These are phyloP conservation scores for Aspergillus campestris DNA, from an alignment of 495 filamentous ascomycete species.

Conservation along the genomic window DNA sequence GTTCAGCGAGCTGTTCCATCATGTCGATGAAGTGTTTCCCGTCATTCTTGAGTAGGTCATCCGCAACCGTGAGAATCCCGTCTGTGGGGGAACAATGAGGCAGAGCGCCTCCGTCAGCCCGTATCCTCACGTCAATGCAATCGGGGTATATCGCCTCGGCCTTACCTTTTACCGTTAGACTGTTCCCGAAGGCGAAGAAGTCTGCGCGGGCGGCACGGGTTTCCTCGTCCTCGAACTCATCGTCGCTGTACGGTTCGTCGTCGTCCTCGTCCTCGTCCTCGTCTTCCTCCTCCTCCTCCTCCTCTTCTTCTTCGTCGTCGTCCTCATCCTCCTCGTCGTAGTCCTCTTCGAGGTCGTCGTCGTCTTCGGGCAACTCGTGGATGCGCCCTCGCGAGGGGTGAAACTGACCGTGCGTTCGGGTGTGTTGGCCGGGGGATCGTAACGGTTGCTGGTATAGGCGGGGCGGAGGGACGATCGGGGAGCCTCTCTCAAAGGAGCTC, in stretches of 20 bases:
- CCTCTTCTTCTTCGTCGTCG: conserved; percentile 41
- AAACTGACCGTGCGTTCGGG: conserved; percentile 38
- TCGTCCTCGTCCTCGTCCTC: conserved; percentile 33
- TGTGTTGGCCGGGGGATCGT: conserved; percentile 35
- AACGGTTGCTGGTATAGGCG: conserved; percentile 43
- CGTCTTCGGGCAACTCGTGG: conserved; percentile 60
- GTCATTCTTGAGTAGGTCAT: conserved; percentile 97
- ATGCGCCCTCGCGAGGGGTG: conserved; percentile 42
- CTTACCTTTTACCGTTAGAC: conserved; percentile 92
- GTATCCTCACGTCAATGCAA: conserved; percentile 11
- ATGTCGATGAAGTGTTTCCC: conserved; percentile 99
- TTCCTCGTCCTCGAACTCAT: conserved; percentile 44
- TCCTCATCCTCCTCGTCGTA: conserved; percentile 52
- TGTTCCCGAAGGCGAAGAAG: conserved; percentile 96
- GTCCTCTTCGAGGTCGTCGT: conserved; percentile 52
- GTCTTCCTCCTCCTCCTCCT: conserved; percentile 43
- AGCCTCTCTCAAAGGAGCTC: conserved; percentile 45
- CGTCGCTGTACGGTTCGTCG: conserved; percentile 47
- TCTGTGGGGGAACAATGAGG: conserved; percentile 44
- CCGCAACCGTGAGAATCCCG: conserved; percentile 96
- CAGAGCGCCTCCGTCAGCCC: conserved; percentile 22
- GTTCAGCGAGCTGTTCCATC: conserved; percentile 99
- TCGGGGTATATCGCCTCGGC: neutral
- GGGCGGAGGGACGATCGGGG: conserved; percentile 58
- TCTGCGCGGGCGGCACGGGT: conserved; percentile 52